phyloP scores from a whole-genome alignment of 148 eudicot genomes.

The Camellia japonica region DNA sequence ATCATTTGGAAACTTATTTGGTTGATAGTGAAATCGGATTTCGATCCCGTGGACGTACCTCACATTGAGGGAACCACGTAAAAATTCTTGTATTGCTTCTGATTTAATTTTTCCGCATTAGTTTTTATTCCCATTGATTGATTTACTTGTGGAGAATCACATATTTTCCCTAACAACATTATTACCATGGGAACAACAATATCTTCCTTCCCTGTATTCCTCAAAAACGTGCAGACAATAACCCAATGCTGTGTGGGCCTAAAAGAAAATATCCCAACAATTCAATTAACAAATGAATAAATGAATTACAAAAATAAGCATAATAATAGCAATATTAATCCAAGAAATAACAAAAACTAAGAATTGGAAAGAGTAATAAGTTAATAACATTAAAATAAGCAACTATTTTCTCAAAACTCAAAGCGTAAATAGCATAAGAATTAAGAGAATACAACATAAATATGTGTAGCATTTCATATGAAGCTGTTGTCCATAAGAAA shows the following conservation, averaged over 20 bases:
- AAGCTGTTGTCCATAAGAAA: neutral
- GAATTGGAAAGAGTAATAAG: neutral
- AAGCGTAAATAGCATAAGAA: neutral
- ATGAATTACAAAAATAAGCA: neutral
- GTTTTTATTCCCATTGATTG: too few species aligned
- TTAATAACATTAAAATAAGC: neutral
- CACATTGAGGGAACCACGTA: too few species aligned
- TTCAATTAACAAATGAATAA: neutral
- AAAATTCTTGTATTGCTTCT: too few species aligned
- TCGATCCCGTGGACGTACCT: too few species aligned
- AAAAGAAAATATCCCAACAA: slow-evolving; percentile 6
- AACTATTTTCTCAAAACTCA: neutral
- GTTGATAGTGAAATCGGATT: too few species aligned
- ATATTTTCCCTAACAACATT: slow-evolving; percentile 3
- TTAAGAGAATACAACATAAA: neutral
- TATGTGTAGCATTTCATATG: neutral
- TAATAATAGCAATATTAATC: neutral
- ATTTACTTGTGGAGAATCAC: too few species aligned
- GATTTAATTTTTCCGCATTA: neutral
- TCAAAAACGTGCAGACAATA: slow-evolving; percentile 91
- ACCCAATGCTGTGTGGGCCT: slow-evolving; percentile 71
- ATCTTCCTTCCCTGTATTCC: slow-evolving; percentile 88
- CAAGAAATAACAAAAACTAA: too few species aligned
- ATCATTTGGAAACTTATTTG: too few species aligned
- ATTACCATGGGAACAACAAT: slow-evolving; percentile 97